Evolutionary conservation across 805 yeast genomes (phyloP).

Genomic region (Hanseniaspora lindneri): DNA sequence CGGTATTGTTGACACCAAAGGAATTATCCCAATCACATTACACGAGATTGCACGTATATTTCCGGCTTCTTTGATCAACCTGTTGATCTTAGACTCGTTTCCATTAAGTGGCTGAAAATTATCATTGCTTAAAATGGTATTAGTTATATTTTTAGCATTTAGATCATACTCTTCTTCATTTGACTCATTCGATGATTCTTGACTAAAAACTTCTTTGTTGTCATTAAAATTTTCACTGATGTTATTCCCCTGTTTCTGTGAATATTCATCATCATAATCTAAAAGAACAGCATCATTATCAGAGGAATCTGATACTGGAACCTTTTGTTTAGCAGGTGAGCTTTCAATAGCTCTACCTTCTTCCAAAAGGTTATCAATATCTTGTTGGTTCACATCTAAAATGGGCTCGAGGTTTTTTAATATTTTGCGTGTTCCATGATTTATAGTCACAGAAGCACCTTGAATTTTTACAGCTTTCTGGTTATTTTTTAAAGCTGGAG

Average conservation of each 20-base stretch:
- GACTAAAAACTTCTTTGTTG: background rate
- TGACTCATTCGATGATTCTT: no score
- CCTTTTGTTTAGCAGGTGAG: background rate
- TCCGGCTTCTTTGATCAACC: background rate
- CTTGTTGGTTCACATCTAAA: background rate
- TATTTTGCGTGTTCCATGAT: background rate
- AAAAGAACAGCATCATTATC: background rate
- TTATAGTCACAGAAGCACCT: background rate
- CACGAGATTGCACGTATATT: background rate
- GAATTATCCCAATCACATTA: conserved; percentile 4
- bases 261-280: background rate
- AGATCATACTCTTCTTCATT: no score
- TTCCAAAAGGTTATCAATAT: background rate
- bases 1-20: background rate
- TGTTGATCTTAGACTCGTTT: background rate
- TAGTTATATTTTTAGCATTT: no score
- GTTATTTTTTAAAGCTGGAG: background rate
- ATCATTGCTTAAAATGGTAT: no score
- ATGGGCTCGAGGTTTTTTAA: background rate
- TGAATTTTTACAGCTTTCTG: background rate
- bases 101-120: no score
- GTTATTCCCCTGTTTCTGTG: no score
- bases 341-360: background rate
- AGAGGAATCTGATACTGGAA: no score
- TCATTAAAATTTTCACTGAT: background rate